Evolutionary conservation across 805 yeast genomes (phyloP).

Genomic region (Kodamaea kakaduensis): DNA sequence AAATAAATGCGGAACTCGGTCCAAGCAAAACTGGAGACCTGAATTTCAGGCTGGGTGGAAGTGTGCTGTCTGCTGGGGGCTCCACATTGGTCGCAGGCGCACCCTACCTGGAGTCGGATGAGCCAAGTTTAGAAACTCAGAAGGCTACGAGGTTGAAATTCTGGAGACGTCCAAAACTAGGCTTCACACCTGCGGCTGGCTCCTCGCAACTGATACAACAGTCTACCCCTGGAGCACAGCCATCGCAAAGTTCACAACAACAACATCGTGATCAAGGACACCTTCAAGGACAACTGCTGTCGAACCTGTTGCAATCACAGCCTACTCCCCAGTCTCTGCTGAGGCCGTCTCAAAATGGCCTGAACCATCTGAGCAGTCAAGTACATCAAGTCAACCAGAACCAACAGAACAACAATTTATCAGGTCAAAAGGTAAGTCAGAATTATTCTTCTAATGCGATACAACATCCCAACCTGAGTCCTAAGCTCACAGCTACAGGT

Average conservation of each 20-base stretch:
- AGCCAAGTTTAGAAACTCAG: constrained; percentile 23
- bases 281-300: not conserved
- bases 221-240: constrained; percentile 7
- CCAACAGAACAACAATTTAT: not conserved
- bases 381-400: too few relatives aligned
- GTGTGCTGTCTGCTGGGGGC: not conserved
- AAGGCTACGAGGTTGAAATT: constrained; percentile 42
- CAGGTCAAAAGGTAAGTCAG: constrained; percentile 13
- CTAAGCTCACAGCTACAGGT: constrained; percentile 1
- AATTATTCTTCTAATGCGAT: constrained; percentile 13
- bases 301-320: too few relatives aligned
- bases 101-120: constrained; percentile 14
- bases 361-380: not conserved
- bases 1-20: constrained; percentile 1
- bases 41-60: not conserved
- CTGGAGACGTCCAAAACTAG: constrained; percentile 43
- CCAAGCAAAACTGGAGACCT: constrained; percentile 1
- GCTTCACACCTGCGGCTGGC: constrained; percentile 15
- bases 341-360: not conserved
- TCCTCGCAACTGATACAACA: constrained; percentile 6
- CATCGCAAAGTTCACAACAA: constrained; percentile 6
- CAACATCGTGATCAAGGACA: constrained; percentile 4
- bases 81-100: constrained; percentile 11
- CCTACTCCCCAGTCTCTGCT: not conserved
- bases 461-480: constrained; percentile 10